Conservation (phyloP, 441 rosid species). For the Arabidopsis hybrid region DNA sequence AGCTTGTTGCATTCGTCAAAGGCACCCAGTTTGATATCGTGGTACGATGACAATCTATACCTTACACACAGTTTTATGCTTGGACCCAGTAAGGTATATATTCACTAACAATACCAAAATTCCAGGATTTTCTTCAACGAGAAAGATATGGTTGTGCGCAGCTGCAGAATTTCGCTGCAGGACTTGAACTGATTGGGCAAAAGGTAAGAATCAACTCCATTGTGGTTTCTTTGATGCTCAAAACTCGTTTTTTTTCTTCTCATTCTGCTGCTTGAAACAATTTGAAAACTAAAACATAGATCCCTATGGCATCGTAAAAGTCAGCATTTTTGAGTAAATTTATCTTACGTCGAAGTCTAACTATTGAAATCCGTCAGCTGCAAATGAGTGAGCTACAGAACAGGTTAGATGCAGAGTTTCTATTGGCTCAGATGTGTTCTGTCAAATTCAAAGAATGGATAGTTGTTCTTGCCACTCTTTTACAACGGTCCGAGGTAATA, state of each 20-base stretch:
- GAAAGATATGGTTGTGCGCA: slow-evolving; percentile 90
- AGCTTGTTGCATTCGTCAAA: slow-evolving; percentile 98
- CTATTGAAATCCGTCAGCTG: slow-evolving; percentile 59
- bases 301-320: slow-evolving; percentile 1
- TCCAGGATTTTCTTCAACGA: slow-evolving; percentile 95
- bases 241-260: neutral
- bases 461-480: slow-evolving; percentile 94
- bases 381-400: slow-evolving; percentile 95
- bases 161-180: slow-evolving; percentile 91
- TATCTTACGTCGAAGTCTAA: neutral
- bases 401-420: slow-evolving; percentile 95
- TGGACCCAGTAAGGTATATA: slow-evolving; percentile 34
- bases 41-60: slow-evolving; percentile 57
- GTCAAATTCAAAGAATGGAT: slow-evolving; percentile 99
- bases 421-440: slow-evolving; percentile 98
- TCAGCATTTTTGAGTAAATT: neutral
- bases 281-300: neutral
- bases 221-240: too few species aligned
- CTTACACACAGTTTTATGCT: slow-evolving; percentile 24
- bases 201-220: slow-evolving; percentile 55
- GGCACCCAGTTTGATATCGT: slow-evolving; percentile 99
- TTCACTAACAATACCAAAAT: slow-evolving; percentile 24
- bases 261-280: slow-evolving; percentile 4
- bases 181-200: slow-evolving; percentile 88
- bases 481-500: slow-evolving; percentile 88